Evolutionary conservation across 768 basidiomycete genomes (phyloP).

Genomic region (Boletus reticuloceps): DNA sequence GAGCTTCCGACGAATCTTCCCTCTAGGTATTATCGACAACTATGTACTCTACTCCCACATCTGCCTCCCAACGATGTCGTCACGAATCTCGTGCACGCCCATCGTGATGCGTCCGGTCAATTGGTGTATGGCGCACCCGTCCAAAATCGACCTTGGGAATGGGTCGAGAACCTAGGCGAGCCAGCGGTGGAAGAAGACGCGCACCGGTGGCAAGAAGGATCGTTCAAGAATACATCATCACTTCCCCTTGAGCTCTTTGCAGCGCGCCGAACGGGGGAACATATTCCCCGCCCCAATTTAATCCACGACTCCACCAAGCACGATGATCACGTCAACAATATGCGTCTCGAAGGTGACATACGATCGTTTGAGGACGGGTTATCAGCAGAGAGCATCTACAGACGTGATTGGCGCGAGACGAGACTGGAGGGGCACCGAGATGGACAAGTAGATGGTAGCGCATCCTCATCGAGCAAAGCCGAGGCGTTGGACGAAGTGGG

Average conservation of each 20-base stretch:
- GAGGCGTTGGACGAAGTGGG: constrained; percentile 33
- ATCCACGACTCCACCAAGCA: background rate
- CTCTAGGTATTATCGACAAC: constrained; percentile 51
- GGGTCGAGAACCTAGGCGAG: constrained; percentile 72
- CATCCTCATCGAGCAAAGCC: constrained; percentile 5
- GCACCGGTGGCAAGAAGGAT: constrained; percentile 41
- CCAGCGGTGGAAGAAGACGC: constrained; percentile 42
- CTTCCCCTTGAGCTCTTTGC: constrained; percentile 72
- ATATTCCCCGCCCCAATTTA: constrained; percentile 22
- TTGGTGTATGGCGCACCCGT: constrained; percentile 51
- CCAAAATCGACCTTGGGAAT: constrained; percentile 81
- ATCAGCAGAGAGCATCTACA: constrained; percentile 60
- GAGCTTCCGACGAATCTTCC: constrained; percentile 58
- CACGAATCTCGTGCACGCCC: constrained; percentile 54
- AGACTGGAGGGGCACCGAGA: constrained; percentile 35
- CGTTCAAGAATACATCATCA: constrained; percentile 65
- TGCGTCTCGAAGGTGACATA: constrained; percentile 42
- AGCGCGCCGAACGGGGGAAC: constrained; percentile 63
- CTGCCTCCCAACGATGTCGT: constrained; percentile 51
- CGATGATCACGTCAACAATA: constrained; percentile 23
- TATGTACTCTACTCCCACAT: constrained; percentile 57
- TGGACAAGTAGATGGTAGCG: constrained; percentile 9
- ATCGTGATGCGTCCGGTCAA: constrained; percentile 55
- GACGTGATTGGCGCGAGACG: constrained; percentile 77
- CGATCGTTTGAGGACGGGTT: constrained; percentile 65